A percentile compares a stretch with the other conserved stretches of the same genome.
Conservation (phyloP, 495 filamentous ascomycete genomes). For the Aspergillus ellipticus region DNA sequence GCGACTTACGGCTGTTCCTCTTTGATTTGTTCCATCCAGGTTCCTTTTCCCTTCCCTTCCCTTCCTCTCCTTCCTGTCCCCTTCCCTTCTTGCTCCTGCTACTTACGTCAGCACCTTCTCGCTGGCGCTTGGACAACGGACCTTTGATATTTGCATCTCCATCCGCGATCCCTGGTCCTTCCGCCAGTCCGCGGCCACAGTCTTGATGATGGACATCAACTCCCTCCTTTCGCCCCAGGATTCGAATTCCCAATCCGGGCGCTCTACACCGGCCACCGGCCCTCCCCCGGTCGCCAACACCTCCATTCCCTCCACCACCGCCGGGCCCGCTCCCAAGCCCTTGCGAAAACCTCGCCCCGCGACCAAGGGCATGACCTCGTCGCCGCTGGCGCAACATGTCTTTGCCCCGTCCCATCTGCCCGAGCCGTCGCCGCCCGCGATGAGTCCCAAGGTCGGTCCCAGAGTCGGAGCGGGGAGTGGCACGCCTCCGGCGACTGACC, state of each 20-base stretch:
- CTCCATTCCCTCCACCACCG: slow-evolving; percentile 25
- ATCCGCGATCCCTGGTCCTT: neutral
- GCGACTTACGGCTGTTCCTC: slow-evolving; percentile 26
- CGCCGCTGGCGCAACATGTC: slow-evolving; percentile 41
- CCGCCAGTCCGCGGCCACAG: slow-evolving; percentile 1
- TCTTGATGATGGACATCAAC: slow-evolving; percentile 63
- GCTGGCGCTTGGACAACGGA: slow-evolving; percentile 4
- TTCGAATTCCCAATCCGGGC: slow-evolving; percentile 48
- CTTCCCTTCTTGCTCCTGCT: slow-evolving; percentile 3
- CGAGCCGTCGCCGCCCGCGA: slow-evolving; percentile 32
- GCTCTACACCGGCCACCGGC: slow-evolving; percentile 36
- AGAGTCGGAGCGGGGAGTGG: slow-evolving; percentile 31
- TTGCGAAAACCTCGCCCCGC: slow-evolving; percentile 34
- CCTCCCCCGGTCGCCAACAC: slow-evolving; percentile 27
- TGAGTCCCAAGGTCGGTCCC: slow-evolving; percentile 23
- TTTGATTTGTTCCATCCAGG: slow-evolving; percentile 23
- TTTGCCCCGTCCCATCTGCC: slow-evolving; percentile 32
- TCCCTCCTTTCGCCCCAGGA: slow-evolving; percentile 68
- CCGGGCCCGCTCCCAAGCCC: slow-evolving; percentile 31
- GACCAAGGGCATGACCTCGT: slow-evolving; percentile 35
- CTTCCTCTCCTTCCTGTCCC: slow-evolving; percentile 5
- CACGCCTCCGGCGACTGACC: slow-evolving; percentile 32
- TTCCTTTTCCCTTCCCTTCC: slow-evolving; percentile 19
- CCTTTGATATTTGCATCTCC: neutral
- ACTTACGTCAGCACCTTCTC: slow-evolving; percentile 16